These are phyloP conservation scores for Pharnaceum exiguum DNA, from an alignment of 148 eudicot genomes.

Conservation along the genomic window DNA sequence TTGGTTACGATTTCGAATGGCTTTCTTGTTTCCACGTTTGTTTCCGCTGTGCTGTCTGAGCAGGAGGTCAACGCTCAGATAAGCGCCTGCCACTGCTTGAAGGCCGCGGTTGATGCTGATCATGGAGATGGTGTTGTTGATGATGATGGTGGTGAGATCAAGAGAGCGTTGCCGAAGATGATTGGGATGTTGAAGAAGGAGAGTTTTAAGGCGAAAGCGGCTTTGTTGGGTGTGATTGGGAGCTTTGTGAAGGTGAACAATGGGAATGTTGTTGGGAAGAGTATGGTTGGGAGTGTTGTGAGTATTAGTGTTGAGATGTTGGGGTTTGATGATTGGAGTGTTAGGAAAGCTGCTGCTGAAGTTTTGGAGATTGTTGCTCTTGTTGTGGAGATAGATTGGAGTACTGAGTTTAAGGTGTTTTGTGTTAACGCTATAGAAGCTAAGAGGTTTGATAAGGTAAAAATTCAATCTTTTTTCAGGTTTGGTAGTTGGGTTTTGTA, in stretches of 20 bases:
- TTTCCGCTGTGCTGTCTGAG: constrained; percentile 34
- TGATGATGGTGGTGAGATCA: constrained; percentile 17
- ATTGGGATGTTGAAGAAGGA: constrained; percentile 40
- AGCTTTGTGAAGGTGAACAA: constrained; percentile 39
- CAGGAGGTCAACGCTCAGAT: constrained; percentile 46
- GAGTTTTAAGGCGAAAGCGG: constrained; percentile 48
- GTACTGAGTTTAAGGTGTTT: constrained; percentile 26
- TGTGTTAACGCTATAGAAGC: constrained; percentile 50
- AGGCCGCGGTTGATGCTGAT: constrained; percentile 41
- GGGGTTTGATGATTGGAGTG: constrained; percentile 65
- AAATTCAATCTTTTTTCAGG: not conserved
- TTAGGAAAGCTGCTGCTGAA: constrained; percentile 65
- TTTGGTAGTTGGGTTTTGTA: not conserved
- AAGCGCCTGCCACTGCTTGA: constrained; percentile 44
- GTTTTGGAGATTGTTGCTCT: constrained; percentile 35
- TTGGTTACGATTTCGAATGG: constrained; percentile 30
- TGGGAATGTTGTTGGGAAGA: constrained; percentile 23
- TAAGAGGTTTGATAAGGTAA: constrained; percentile 61
- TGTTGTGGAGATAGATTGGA: constrained; percentile 22
- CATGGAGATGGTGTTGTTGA: constrained; percentile 21
- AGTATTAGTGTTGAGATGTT: constrained; percentile 37
- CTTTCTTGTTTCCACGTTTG: constrained; percentile 26
- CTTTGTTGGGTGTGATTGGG: constrained; percentile 42
- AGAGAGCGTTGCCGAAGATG: constrained; percentile 33
- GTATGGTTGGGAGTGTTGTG: constrained; percentile 35